phyloP scores from a whole-genome alignment of 2,329 filamentous ascomycete species.

The Botrytis tulipae region DNA sequence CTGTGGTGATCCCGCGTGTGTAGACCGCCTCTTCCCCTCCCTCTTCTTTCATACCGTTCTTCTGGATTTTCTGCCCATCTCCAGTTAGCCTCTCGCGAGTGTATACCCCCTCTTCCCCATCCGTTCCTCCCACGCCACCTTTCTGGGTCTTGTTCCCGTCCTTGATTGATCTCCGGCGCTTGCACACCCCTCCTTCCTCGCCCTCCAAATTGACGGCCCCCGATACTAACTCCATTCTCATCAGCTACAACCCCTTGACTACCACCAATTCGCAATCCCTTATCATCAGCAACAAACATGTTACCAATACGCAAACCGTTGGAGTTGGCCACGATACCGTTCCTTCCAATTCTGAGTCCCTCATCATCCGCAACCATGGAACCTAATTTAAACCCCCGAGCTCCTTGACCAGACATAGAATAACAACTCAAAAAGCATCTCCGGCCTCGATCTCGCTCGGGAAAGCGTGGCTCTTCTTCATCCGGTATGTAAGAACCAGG shows the following conservation, averaged over 20 bases:
- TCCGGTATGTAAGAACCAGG: conserved; percentile 48
- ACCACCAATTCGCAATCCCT: conserved; percentile 41
- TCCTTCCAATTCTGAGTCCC: conserved; percentile 22
- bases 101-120: conserved; percentile 2
- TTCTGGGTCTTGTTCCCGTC: conserved; percentile 1
- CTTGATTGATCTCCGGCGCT: conserved; percentile 4
- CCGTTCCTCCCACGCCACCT: conserved; percentile 15
- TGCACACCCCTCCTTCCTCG: conserved; percentile 2
- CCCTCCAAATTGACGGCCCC: conserved; percentile 27
- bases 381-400: conserved; percentile 22
- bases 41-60: conserved; percentile 19
- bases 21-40: conserved; percentile 16
- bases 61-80: background rate
- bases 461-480: conserved; percentile 21
- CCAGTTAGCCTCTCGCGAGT: conserved; percentile 7
- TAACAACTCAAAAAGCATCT: conserved; percentile 7
- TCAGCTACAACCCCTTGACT: conserved; percentile 29
- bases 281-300: conserved; percentile 41
- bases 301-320: conserved; percentile 32
- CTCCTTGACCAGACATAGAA: conserved; percentile 5
- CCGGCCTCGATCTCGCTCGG: background rate
- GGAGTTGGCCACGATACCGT: conserved; percentile 30
- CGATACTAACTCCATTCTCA: conserved; percentile 27
- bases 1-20: conserved; percentile 7
- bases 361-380: conserved; percentile 23